phyloP scores from a whole-genome alignment of 306 rosid species.

The Quillaja saponaria region DNA sequence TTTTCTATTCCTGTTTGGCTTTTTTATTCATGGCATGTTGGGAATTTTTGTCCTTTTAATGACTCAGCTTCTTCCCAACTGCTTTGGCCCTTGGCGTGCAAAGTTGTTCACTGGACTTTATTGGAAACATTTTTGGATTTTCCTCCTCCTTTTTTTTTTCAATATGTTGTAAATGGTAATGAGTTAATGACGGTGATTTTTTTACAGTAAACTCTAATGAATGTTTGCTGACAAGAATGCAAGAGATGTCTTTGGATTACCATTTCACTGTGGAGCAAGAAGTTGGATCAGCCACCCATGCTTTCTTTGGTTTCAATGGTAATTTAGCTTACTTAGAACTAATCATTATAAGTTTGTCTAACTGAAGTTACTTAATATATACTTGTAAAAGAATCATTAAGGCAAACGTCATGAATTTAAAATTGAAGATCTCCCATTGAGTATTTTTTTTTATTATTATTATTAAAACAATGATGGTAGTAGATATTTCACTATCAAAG shows the following conservation, averaged over 20 bases:
- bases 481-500: no score
- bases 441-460: no score
- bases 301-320: slow-evolving; percentile 99
- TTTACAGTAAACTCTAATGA: slow-evolving; percentile 79
- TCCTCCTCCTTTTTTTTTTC: no score
- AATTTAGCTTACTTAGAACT: not conserved
- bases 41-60: slow-evolving; percentile 22
- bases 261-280: slow-evolving; percentile 99
- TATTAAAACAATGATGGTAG: no score
- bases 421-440: no score
- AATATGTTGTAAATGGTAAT: no score
- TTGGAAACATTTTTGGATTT: no score
- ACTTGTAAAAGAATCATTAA: no score
- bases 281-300: slow-evolving; percentile 98
- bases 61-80: not conserved
- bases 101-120: slow-evolving; percentile 12
- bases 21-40: slow-evolving; percentile 17
- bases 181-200: no score
- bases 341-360: not conserved
- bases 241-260: slow-evolving; percentile 98
- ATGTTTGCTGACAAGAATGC: slow-evolving; percentile 94
- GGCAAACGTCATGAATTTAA: no score
- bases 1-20: slow-evolving; percentile 25
- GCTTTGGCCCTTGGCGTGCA: slow-evolving; percentile 9
- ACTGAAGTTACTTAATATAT: not conserved